Evolutionary conservation across 1,139 yeast species (phyloP).

Genomic region (Lodderomyces parapsilosis): DNA sequence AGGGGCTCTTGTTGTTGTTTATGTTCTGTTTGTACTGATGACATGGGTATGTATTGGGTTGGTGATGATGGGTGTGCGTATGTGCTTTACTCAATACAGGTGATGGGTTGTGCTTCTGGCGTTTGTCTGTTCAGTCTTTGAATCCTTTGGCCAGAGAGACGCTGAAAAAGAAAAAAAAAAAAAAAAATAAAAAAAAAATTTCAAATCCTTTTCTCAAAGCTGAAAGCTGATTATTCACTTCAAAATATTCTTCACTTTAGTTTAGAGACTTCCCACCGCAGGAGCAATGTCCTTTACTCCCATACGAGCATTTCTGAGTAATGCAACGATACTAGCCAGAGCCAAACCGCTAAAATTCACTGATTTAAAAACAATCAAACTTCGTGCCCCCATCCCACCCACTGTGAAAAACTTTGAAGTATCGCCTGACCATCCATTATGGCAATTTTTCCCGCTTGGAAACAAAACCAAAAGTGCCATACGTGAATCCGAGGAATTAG

Average conservation of each 20-base stretch:
- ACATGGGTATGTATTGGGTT: conserved; percentile 23
- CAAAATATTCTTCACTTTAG: too few relatives aligned
- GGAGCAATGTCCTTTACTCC: conserved; percentile 5
- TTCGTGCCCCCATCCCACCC: conserved; percentile 87
- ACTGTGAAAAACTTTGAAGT: conserved; percentile 70
- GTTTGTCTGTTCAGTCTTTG: not conserved
- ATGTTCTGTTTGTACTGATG: conserved; percentile 32
- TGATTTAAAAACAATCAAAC: conserved; percentile 31
- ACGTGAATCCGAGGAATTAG: conserved; percentile 55
- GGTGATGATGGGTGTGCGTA: not conserved
- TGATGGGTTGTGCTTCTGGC: not conserved
- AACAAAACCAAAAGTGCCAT: conserved; percentile 48
- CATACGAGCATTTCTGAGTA: conserved; percentile 20
- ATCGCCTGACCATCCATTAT: conserved; percentile 85
- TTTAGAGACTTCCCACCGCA: too few relatives aligned
- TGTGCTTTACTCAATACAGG: not conserved
- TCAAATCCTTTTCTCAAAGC: not conserved
- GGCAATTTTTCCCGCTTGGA: conserved; percentile 83
- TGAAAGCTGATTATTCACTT: not conserved
- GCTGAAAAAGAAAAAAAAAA: conserved; percentile 4
- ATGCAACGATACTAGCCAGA: conserved; percentile 10
- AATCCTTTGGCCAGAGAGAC: not conserved
- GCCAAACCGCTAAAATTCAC: conserved; percentile 9
- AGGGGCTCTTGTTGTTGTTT: conserved; percentile 61
- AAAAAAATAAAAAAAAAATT: not conserved